Evolutionary conservation across 352 stramenopile genomes (phyloP).

Genomic region (Salisapilia sapeloensis): DNA sequence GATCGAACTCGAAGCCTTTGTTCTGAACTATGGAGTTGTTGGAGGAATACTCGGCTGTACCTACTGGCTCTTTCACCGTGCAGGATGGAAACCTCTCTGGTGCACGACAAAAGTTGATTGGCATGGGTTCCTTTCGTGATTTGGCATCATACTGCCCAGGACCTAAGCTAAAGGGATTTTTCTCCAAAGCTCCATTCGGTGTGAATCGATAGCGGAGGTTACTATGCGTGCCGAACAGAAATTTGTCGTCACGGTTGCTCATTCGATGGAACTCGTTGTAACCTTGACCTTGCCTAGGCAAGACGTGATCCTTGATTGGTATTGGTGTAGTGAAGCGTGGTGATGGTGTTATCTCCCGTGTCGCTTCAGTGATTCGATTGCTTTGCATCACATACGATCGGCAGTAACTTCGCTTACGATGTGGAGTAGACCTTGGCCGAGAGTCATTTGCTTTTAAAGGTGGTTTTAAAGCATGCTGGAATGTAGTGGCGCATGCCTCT

Average conservation of each 20-base stretch:
- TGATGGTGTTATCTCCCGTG: slow-evolving; percentile 1
- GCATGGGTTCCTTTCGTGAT: slow-evolving; percentile 7
- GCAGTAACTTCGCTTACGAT: slow-evolving; percentile 5
- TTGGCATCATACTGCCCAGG: slow-evolving; percentile 38
- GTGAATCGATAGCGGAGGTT: slow-evolving; percentile 6
- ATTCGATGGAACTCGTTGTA: slow-evolving; percentile 34
- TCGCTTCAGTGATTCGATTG: slow-evolving; percentile 18
- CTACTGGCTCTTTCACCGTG: no score
- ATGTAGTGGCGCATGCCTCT: slow-evolving; percentile 26
- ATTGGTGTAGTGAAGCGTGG: slow-evolving; percentile 3
- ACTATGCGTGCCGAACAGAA: slow-evolving; percentile 8
- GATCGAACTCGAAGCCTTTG: slow-evolving; percentile 33
- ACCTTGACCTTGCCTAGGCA: slow-evolving; percentile 6
- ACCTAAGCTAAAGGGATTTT: slow-evolving; percentile 30
- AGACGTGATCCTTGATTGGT: slow-evolving; percentile 10
- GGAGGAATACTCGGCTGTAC: slow-evolving; percentile 19
- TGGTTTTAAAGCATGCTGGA: slow-evolving; percentile 13
- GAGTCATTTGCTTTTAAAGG: slow-evolving; percentile 1
- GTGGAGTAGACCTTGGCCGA: not conserved
- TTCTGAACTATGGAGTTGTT: slow-evolving; percentile 18
- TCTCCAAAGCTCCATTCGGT: slow-evolving; percentile 6
- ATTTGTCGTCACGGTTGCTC: slow-evolving; percentile 12
- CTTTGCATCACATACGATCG: slow-evolving; percentile 19
- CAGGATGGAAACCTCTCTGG: slow-evolving; percentile 43
- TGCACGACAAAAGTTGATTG: slow-evolving; percentile 39